phyloP scores from a whole-genome alignment of 495 filamentous ascomycete species.

The Ascobolus immersus region DNA sequence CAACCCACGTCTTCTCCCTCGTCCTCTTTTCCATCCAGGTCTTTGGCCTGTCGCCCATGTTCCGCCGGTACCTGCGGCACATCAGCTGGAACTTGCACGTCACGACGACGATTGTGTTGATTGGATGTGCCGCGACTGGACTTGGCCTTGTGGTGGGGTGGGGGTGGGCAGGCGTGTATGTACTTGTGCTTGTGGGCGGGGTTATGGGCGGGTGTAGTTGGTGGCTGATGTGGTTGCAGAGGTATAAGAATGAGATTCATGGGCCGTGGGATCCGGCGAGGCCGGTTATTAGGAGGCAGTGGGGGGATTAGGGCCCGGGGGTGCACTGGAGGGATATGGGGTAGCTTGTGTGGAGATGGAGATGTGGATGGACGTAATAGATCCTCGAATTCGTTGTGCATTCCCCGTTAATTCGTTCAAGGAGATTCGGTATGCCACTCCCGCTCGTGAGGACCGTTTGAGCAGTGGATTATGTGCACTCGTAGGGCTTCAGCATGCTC shows the following conservation, averaged over 20 bases:
- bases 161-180: conserved; percentile 46
- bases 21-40: conserved; percentile 93
- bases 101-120: conserved; percentile 47
- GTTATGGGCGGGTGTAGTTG: conserved; percentile 85
- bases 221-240: conserved; percentile 93
- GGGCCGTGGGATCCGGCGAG: conserved; percentile 94
- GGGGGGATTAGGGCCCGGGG: conserved; percentile 9
- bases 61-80: conserved; percentile 61
- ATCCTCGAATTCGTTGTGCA: too few species aligned
- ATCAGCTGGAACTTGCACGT: conserved; percentile 66
- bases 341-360: too few species aligned
- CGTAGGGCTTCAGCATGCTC: too few species aligned
- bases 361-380: too few species aligned
- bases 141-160: conserved; percentile 36
- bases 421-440: too few species aligned
- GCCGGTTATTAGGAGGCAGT: conserved; percentile 35
- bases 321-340: too few species aligned
- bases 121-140: conserved; percentile 53
- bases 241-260: conserved; percentile 97
- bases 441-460: too few species aligned
- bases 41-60: conserved; percentile 88
- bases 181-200: conserved; percentile 38
- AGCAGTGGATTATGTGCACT: too few species aligned
- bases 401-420: too few species aligned
- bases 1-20: conserved; percentile 82